Evolutionary conservation across 2,329 filamentous ascomycete genomes (phyloP), one percentile per base, ranked within the genome.

Genomic region (Pseudogymnoascus sp.): DNA sequence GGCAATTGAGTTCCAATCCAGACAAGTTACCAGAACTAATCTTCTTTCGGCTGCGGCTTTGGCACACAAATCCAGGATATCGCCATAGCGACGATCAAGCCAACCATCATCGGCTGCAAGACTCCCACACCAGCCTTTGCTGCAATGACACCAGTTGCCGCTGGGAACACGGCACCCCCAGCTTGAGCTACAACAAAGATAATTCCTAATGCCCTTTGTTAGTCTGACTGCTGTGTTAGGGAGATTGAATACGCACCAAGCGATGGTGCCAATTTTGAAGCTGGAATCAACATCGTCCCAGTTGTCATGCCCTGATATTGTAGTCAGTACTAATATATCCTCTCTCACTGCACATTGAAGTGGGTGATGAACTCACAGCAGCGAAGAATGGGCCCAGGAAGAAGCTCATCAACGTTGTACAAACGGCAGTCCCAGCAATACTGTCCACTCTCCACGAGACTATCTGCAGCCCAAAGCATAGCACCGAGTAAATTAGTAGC

Each of bases 361-460:
- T 3, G 4, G 27, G 8, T 10, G 9, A n/a, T 31, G 25, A 45
- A 70, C 76, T 65, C 63, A 81, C 82, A 0, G 81, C 80, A 1
- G 82, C 80, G 64, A 86, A 86, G 21, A 84, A 76, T 0, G 82
- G 83, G 0, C 83, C 83, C 1, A 78, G 79, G 64, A 85, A 82
- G 70, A 86, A 82, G 0, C 82, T 82, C 2, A 85, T 68, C 45
- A 52, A 31, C 15, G 45, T 31, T 27, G 45, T 27, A 52, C 45
- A 52, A 8, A n/a, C 15, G 8, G 45, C 45, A 52, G 45, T 52
- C n/a, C 8, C 45, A 9, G 27, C 45, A 0, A 84, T 67, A 61
- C 77, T 81, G 62, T 85, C 77, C 0, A 80, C 78, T 0, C 84
- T 78, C 84, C 84, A 87, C 59, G 86, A 86, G 0, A 86, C 72